Percentiles rank a stretch among this genome's conserved stretches.
Conservation (phyloP, 2,329 filamentous ascomycete genomes). For the Paecilomyces formosus region DNA sequence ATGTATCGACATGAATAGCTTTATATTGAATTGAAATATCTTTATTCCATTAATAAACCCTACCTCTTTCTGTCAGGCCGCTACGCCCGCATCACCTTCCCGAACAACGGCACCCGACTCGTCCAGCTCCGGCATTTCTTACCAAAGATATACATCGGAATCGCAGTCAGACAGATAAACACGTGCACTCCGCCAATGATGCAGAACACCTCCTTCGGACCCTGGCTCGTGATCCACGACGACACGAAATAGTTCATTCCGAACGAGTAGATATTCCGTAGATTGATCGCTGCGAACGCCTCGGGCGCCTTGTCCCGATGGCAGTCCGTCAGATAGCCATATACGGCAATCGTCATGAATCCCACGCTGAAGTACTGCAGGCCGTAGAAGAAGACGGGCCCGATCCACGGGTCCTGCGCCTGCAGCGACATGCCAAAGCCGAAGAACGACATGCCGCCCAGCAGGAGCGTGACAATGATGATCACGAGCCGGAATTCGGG, state of each 20-base stretch:
- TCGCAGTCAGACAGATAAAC: constrained; percentile 24
- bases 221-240: constrained; percentile 24
- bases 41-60: neutral
- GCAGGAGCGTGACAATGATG: constrained; percentile 12
- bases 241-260: constrained; percentile 28
- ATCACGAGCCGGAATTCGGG: constrained; percentile 13
- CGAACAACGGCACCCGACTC: neutral
- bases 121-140: constrained; percentile 24
- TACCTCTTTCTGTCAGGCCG: no score
- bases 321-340: constrained; percentile 28
- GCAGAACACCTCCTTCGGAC: constrained; percentile 24
- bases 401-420: constrained; percentile 3
- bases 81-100: neutral
- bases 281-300: constrained; percentile 18
- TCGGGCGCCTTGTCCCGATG: constrained; percentile 25
- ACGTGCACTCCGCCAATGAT: constrained; percentile 28
- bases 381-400: constrained; percentile 4
- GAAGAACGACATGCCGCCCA: constrained; percentile 15
- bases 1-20: no score
- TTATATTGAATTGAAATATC: no score
- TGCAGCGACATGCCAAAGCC: constrained; percentile 13
- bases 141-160: constrained; percentile 28
- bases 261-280: constrained; percentile 25
- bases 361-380: constrained; percentile 6
- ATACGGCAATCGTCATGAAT: constrained; percentile 12